Percentiles rank a stretch among this genome's conserved stretches.
Evolutionary conservation across 352 stramenopile genomes (phyloP).

Genomic region (Globisporangium cederbergense): DNA sequence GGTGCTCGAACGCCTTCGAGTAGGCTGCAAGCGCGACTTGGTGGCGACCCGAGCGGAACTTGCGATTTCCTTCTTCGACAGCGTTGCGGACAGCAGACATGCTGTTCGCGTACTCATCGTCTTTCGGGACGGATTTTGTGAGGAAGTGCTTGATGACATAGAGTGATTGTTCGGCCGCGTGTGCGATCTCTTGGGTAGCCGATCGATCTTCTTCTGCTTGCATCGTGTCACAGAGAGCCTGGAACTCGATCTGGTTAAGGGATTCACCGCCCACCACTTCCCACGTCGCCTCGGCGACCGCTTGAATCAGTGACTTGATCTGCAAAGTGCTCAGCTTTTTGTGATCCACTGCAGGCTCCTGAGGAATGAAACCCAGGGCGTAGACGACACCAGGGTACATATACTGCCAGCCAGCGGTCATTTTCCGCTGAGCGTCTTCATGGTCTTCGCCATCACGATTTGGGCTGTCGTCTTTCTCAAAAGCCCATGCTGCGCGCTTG

Average conservation of each 20-base stretch:
- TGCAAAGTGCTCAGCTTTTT: conserved; percentile 80
- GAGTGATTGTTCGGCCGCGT: conserved; percentile 39
- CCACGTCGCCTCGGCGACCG: conserved; percentile 63
- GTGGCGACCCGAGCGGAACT: conserved; percentile 40
- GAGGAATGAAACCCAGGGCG: conserved; percentile 58
- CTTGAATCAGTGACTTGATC: conserved; percentile 85
- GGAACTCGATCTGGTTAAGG: conserved; percentile 68
- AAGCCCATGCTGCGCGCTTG: conserved; percentile 69
- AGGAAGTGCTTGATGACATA: conserved; percentile 73
- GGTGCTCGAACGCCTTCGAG: conserved; percentile 51
- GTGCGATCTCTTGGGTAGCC: conserved; percentile 26
- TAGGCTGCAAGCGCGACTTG: conserved; percentile 58
- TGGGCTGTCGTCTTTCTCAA: conserved; percentile 18
- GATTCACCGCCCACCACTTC: conserved; percentile 50
- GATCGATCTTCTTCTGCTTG: conserved; percentile 30
- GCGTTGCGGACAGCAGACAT: conserved; percentile 46
- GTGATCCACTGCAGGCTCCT: conserved; percentile 30
- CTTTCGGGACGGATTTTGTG: conserved; percentile 45
- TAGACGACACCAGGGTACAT: conserved; percentile 78
- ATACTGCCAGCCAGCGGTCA: conserved; percentile 36
- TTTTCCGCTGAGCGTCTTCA: conserved; percentile 17
- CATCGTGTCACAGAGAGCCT: conserved; percentile 70
- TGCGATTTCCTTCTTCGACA: conserved; percentile 60
- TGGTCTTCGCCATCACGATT: not conserved
- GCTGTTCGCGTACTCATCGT: conserved; percentile 46